Conservation (phyloP, 2,329 filamentous ascomycete genomes). For the Coniochaeta hoffmannii region DNA sequence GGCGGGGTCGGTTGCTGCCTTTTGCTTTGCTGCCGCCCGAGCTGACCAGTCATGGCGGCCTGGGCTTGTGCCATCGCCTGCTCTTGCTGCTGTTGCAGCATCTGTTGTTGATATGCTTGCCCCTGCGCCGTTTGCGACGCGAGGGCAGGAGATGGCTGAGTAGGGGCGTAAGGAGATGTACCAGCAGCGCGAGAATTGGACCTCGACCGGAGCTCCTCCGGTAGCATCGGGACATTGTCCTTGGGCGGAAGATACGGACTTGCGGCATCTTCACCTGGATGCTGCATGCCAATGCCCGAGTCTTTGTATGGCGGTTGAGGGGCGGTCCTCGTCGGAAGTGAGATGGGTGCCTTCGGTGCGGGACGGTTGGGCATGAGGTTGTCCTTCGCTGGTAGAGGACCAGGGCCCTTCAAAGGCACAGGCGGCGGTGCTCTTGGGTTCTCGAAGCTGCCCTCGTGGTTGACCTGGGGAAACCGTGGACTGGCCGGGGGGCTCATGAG, state of each 20-base stretch:
- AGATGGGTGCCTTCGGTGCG: slow-evolving; percentile 77
- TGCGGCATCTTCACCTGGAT: slow-evolving; percentile 47
- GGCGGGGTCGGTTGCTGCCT: slow-evolving; percentile 46
- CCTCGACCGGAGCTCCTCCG: slow-evolving; percentile 59
- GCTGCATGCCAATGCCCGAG: slow-evolving; percentile 55
- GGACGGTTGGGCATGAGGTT: slow-evolving; percentile 72
- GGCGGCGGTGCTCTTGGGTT: slow-evolving; percentile 91
- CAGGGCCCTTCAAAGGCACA: slow-evolving; percentile 55
- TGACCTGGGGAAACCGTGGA: slow-evolving; percentile 76
- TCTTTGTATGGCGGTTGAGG: slow-evolving; percentile 56
- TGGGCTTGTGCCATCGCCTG: slow-evolving; percentile 75
- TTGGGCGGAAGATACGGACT: slow-evolving; percentile 41
- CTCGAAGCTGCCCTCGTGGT: slow-evolving; percentile 91
- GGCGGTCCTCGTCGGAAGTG: slow-evolving; percentile 48
- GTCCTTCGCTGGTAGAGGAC: slow-evolving; percentile 41
- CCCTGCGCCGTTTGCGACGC: slow-evolving; percentile 28
- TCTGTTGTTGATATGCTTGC: slow-evolving; percentile 51
- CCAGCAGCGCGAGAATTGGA: slow-evolving; percentile 60
- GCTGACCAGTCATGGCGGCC: slow-evolving; percentile 63
- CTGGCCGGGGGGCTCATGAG: slow-evolving; percentile 74
- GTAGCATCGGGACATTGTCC: slow-evolving; percentile 52
- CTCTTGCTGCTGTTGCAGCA: slow-evolving; percentile 77
- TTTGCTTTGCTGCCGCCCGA: slow-evolving; percentile 70
- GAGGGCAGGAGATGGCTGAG: slow-evolving; percentile 30
- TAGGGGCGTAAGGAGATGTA: slow-evolving; percentile 39